Evolutionary conservation across 768 basidiomycete species (phyloP).

Genomic region (Tricholoma sp.): DNA sequence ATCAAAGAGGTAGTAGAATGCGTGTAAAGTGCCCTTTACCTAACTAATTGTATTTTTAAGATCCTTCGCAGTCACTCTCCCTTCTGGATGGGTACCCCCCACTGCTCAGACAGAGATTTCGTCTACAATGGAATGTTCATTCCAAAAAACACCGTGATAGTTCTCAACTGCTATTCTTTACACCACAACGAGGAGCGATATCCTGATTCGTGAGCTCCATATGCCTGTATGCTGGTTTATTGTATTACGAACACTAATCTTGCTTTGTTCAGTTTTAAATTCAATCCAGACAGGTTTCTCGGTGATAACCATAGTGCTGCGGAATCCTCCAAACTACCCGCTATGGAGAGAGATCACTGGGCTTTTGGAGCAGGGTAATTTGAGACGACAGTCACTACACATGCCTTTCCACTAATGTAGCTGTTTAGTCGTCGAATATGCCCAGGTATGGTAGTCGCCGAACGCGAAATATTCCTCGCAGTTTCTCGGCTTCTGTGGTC

Average conservation of each 20-base stretch:
- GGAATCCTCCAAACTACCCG: slow-evolving; percentile 37
- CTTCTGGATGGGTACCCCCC: slow-evolving; percentile 36
- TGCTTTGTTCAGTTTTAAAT: slow-evolving; percentile 1
- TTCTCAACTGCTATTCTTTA: slow-evolving; percentile 34
- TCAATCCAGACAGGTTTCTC: slow-evolving; percentile 38
- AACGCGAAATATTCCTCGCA: slow-evolving; percentile 39
- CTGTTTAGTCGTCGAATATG: slow-evolving; percentile 31
- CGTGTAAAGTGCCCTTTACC: not conserved
- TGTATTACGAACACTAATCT: no score
- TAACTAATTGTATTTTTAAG: slow-evolving; percentile 10
- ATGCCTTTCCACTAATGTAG: not conserved
- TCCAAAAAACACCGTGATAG: slow-evolving; percentile 31
- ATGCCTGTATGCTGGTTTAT: slow-evolving; percentile 2
- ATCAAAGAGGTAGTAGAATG: slow-evolving; percentile 17
- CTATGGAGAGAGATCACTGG: slow-evolving; percentile 45
- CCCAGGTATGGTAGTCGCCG: slow-evolving; percentile 40
- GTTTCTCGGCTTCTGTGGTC: slow-evolving; percentile 44
- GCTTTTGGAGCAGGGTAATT: slow-evolving; percentile 43
- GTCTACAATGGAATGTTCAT: slow-evolving; percentile 35
- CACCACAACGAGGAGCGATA: slow-evolving; percentile 32
- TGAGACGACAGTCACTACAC: not conserved
- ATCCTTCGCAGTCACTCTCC: slow-evolving; percentile 30
- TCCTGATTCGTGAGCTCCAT: slow-evolving; percentile 26
- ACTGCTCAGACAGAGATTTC: slow-evolving; percentile 31
- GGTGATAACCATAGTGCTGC: slow-evolving; percentile 28